Evolutionary conservation across 1,284 basidiomycete species (phyloP), one percentile per base, ranked within the genome.

Genomic region (Boletus mariae): DNA sequence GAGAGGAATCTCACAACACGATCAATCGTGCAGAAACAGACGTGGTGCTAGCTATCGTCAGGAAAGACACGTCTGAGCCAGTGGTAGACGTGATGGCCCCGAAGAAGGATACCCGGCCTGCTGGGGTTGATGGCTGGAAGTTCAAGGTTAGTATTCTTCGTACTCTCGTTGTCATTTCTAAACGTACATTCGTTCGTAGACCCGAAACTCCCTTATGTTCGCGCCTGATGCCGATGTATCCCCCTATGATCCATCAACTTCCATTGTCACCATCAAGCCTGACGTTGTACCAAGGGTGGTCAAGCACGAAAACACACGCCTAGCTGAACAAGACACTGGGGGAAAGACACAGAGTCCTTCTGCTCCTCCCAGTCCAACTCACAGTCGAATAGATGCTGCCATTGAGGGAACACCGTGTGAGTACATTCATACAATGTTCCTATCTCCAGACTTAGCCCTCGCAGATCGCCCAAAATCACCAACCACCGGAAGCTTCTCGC

Each of bases 141-240:
- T 96, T 94, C 78, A 94, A 87, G 78, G 92, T 88, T 64, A 57
- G 76, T 52, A 34, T 43, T 37, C 47, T 47, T 32, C n/a, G 41
- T 43, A 15, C 7, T 35, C n/a, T 40, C 25, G 23, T 52, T 46
- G 4, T n/a, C 44, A 40, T 49, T 41, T 47, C 52, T 43, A 35
- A 40, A 40, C 46, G 35, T 52, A 47, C 51, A 48, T 44, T 57
- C 32, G 17, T 46, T 38, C 53, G 8, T 60, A 94, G 92, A 80
- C 90, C 29, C 84, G 94, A 53, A 98, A 98, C 73, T 84, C 88
- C 8, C 78, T 98, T 50, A 95, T 96, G 92, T 98, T 95, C 64
- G 69, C 87, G 1, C 94, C 94, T 2, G 94, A 96, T 65, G 91
- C 91, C 28, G 87, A 98, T 65, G 75, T 80, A 29, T 82, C 87